phyloP scores from a whole-genome alignment of 176 grass and related monocot species.

The Musa troglodytarum region DNA sequence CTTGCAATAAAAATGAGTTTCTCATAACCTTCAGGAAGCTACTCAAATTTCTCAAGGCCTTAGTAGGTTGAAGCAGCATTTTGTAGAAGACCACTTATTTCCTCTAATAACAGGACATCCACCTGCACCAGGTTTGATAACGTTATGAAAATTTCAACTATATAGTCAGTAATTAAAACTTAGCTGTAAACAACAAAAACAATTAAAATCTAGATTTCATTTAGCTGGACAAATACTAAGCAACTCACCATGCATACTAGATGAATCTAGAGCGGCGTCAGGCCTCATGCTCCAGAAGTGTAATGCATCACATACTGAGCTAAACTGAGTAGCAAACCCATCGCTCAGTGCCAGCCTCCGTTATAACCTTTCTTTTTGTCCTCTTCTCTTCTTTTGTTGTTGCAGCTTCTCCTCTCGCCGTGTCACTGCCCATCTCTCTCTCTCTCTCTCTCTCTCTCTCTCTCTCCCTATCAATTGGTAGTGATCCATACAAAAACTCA shows the following conservation, averaged over 20 bases:
- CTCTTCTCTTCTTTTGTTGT: too few relatives aligned
- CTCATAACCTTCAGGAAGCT: background rate
- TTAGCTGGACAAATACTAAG: background rate
- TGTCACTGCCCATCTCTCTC: too few relatives aligned
- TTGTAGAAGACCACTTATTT: conserved; percentile 89
- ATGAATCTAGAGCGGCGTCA: conserved; percentile 63
- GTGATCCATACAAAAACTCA: too few relatives aligned
- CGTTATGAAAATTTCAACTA: background rate
- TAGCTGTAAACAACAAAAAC: background rate
- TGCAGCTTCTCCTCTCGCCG: too few relatives aligned
- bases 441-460: too few relatives aligned
- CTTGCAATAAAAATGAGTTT: background rate
- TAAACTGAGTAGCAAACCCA: too few relatives aligned
- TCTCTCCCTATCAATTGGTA: too few relatives aligned
- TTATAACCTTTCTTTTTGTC: too few relatives aligned
- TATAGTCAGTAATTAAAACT: background rate
- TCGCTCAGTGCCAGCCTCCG: too few relatives aligned
- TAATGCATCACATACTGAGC: conserved; percentile 77
- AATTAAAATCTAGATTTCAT: conserved; percentile 1
- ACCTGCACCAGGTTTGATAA: conserved; percentile 30
- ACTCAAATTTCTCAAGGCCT: background rate
- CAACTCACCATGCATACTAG: conserved; percentile 81
- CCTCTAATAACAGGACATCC: conserved; percentile 85
- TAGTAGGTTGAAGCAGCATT: conserved; percentile 19
- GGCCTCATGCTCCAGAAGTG: conserved; percentile 98